These are phyloP conservation scores for Capronia americana DNA, from an alignment of 2,329 filamentous ascomycete genomes.

Conservation along the genomic window DNA sequence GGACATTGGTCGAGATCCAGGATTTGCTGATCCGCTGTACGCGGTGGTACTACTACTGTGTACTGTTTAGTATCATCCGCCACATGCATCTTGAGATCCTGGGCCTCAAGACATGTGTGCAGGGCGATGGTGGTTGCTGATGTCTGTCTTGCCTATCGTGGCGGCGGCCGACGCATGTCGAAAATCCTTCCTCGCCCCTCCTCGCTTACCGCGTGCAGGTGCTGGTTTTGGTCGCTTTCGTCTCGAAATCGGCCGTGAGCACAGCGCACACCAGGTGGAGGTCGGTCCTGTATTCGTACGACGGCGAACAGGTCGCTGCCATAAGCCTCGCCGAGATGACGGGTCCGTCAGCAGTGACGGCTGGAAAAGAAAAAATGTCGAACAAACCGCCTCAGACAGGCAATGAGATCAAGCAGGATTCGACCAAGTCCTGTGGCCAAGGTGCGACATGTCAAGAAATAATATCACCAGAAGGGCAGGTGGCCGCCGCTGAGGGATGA, in stretches of 20 bases:
- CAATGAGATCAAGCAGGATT: background rate
- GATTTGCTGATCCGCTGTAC: background rate
- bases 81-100: no score
- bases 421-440: background rate
- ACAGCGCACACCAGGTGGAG: background rate
- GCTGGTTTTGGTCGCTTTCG: background rate
- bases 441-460: background rate
- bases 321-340: background rate
- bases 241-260: background rate
- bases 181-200: background rate
- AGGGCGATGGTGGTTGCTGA: no score
- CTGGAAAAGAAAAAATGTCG: background rate
- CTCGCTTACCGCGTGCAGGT: constrained; percentile 22
- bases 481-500: background rate
- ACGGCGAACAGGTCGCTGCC: background rate
- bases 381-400: background rate
- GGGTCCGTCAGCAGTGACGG: background rate
- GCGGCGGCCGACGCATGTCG: background rate
- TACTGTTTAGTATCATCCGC: no score
- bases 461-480: background rate
- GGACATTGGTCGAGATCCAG: background rate
- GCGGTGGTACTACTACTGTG: no score
- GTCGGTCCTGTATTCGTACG: background rate
- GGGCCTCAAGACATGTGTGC: no score
- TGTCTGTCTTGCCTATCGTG: background rate